Percentiles rank a stretch among this genome's conserved stretches.
Evolutionary conservation across 208 protist species (phyloP).

Genomic region (Wallacemonas collosoma): DNA sequence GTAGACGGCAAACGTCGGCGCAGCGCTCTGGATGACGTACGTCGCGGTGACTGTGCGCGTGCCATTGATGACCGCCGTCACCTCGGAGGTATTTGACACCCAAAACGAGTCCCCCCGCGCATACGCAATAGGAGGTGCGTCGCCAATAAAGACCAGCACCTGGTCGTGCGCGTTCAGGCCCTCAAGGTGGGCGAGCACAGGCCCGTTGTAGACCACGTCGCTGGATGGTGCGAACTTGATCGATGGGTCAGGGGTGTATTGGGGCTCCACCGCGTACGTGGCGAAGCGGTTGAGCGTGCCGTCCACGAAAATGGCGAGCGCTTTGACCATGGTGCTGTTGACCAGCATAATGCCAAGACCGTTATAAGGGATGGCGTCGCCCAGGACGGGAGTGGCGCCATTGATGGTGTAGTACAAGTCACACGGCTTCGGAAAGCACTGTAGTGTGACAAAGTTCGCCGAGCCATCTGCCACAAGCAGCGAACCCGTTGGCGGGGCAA

Average conservation of each 20-base stretch:
- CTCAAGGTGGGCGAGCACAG: conserved; percentile 46
- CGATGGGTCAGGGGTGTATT: not conserved
- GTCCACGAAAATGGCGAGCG: conserved; percentile 33
- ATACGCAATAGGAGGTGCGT: conserved; percentile 25
- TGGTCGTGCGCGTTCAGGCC: conserved; percentile 27
- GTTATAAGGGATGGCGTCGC: conserved; percentile 24
- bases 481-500: conserved; percentile 34
- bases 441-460: conserved; percentile 34
- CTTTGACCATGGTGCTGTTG: conserved; percentile 43
- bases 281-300: conserved; percentile 31
- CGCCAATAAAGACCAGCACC: conserved; percentile 39
- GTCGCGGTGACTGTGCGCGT: conserved; percentile 19
- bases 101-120: conserved; percentile 46
- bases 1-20: conserved; percentile 40
- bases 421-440: conserved; percentile 58
- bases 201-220: conserved; percentile 32
- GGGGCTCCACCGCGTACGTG: conserved; percentile 37
- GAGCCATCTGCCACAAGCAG: conserved; percentile 21
- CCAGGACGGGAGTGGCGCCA: conserved; percentile 20
- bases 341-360: conserved; percentile 34
- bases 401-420: conserved; percentile 60
- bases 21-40: conserved; percentile 43
- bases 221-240: conserved; percentile 36
- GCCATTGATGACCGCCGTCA: conserved; percentile 54
- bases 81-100: conserved; percentile 35